Evolutionary conservation across 805 yeast species (phyloP), one percentile per base, ranked within the genome.

Genomic region (Suhomyces vadensis): DNA sequence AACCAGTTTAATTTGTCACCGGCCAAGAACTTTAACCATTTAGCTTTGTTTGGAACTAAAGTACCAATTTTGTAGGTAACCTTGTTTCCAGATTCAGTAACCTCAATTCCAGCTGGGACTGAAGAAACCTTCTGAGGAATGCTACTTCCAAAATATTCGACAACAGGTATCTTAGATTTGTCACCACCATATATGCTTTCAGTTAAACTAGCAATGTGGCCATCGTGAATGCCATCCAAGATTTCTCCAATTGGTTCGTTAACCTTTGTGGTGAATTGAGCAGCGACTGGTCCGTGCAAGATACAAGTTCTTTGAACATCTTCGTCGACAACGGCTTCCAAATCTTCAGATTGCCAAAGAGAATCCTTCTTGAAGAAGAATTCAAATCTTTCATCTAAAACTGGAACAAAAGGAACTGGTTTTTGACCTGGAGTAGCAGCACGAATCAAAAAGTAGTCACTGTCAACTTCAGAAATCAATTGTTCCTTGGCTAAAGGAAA

Each of bases 271-370:
- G 97, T 83, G 75, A 74, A 91, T 71, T 84, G 90, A 57, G 96
- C 97, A 57, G 99, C 96, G 55, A 94, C 98, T 41, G 99, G 99
- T 57, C 99, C 98, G 60, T 90, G 97, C 60, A 94, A 79, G 55
- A 94, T 90, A 86, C 99, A 95, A n/a, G 97, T 92, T 78, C 99
- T 86, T 70, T 91, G 91, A 50, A 94, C 98, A 65, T 94, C 99
- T 60, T 86, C 89, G 55, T 79, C 98, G 53, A 88, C 91, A 63
- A 94, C 98, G 48, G 97, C 87, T 65, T 90, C 97, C 63, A 94
- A 79, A 65, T 88, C 92, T 76, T 94, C 98, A 19, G 96, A 87
- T 78, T 94, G 99, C 99, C 99, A 94, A 66, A 94, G 78, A 23
- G 98, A 92, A 70, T 94, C 99, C 75, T 94, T 94, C 82, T 94